phyloP scores from a whole-genome alignment of 2,329 filamentous ascomycete genomes.

The Trichoderma breve region DNA sequence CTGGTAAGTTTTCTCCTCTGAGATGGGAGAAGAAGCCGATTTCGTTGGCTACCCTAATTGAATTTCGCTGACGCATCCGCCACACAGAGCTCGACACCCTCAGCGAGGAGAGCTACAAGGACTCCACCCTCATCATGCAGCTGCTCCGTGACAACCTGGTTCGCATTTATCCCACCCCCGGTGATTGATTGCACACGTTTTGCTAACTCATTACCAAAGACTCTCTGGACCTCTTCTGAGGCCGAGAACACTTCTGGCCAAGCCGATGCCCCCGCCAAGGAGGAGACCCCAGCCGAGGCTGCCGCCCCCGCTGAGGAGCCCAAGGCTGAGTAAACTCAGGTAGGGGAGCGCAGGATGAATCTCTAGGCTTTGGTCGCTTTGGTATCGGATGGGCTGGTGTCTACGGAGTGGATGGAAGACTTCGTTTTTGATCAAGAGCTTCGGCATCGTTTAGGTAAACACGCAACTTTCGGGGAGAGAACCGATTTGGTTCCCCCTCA shows the following conservation, averaged over 20 bases:
- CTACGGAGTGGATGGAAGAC: constrained; percentile 62
- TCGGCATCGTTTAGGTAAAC: constrained; percentile 49
- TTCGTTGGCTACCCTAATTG: not conserved
- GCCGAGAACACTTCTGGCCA: constrained; percentile 68
- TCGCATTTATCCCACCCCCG: constrained; percentile 35
- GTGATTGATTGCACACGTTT: not conserved
- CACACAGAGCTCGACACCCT: constrained; percentile 84
- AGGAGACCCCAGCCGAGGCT: constrained; percentile 54
- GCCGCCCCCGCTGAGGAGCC: constrained; percentile 60
- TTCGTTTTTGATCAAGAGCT: constrained; percentile 51
- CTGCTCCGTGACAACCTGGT: constrained; percentile 95
- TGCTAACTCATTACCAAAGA: constrained; percentile 54
- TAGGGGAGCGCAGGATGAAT: constrained; percentile 27
- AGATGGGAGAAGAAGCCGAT: not conserved
- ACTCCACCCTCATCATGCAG: constrained; percentile 98
- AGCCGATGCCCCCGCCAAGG: constrained; percentile 46
- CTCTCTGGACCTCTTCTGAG: constrained; percentile 98
- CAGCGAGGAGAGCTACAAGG: constrained; percentile 99
- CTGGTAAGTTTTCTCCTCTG: constrained; percentile 46
- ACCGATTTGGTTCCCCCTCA: constrained; percentile 36
- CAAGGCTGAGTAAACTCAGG: constrained; percentile 61
- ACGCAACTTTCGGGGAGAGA: constrained; percentile 39
- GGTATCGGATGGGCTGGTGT: constrained; percentile 56
- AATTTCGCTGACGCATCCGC: not conserved
- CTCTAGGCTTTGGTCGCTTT: constrained; percentile 32